A percentile compares a stretch with the other conserved stretches of the same genome.
These are phyloP conservation scores for Aspergillus baeticus DNA, from an alignment of 495 filamentous ascomycete genomes.

Conservation along the genomic window DNA sequence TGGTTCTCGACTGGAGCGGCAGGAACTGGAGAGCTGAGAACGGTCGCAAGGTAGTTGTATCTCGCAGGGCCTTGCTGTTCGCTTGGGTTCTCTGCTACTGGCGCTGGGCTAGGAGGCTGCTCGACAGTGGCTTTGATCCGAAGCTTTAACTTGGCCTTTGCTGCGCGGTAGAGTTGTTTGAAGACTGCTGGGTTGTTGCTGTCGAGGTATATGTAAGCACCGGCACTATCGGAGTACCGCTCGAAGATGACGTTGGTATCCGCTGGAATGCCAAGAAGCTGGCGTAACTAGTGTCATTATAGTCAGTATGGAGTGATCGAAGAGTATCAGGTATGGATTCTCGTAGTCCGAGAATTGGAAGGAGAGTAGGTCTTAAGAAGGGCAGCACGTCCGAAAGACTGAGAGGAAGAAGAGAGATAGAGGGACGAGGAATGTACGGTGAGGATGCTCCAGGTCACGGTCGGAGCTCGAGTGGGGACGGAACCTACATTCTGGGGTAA, in stretches of 20 bases:
- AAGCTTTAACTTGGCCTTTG: slow-evolving; percentile 98
- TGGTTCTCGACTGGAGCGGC: slow-evolving; percentile 15
- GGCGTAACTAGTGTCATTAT: slow-evolving; percentile 62
- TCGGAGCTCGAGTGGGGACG: slow-evolving; percentile 40
- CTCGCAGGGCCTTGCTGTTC: slow-evolving; percentile 22
- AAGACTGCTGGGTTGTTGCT: slow-evolving; percentile 76
- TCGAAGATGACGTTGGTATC: slow-evolving; percentile 75
- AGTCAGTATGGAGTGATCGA: slow-evolving; percentile 8
- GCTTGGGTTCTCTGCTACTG: slow-evolving; percentile 4
- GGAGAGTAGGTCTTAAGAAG: too few species aligned
- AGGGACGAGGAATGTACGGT: slow-evolving; percentile 1
- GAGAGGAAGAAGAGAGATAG: neutral
- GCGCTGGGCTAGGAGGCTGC: slow-evolving; percentile 8
- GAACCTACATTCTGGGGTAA: slow-evolving; percentile 81
- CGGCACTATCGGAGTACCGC: slow-evolving; percentile 94
- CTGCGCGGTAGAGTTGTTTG: slow-evolving; percentile 95
- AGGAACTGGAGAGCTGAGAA: slow-evolving; percentile 37
- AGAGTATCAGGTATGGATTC: too few species aligned
- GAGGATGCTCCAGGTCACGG: slow-evolving; percentile 24
- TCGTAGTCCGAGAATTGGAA: too few species aligned
- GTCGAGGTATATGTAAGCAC: slow-evolving; percentile 76
- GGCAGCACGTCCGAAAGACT: neutral
- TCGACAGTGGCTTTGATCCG: slow-evolving; percentile 70
- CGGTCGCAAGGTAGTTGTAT: slow-evolving; percentile 45
- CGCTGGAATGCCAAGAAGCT: slow-evolving; percentile 66